Percentiles rank a stretch among this genome's conserved stretches.
phyloP scores from a whole-genome alignment of 257 asterid species.

The Thymus quinquecostatus region DNA sequence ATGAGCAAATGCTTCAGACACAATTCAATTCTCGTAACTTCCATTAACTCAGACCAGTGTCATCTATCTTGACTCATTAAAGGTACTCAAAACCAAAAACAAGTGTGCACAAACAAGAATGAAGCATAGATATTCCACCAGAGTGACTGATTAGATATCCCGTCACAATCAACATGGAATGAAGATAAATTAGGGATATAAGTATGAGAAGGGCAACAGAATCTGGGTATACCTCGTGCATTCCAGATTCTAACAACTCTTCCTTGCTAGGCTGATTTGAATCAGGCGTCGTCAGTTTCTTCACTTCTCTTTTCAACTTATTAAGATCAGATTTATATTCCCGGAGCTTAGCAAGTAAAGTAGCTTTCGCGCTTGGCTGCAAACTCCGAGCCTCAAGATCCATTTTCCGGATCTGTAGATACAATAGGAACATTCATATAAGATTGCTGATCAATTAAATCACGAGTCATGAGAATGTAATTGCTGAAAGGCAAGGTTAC shows the following conservation, averaged over 20 bases:
- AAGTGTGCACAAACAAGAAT: neutral
- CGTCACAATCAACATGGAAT: conserved; percentile 19
- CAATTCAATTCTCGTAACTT: neutral
- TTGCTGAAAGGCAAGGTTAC: conserved; percentile 41
- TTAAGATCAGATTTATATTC: conserved; percentile 92
- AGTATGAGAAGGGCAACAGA: conserved; percentile 25
- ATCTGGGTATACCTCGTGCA: conserved; percentile 54
- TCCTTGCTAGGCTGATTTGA: conserved; percentile 59
- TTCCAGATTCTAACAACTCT: conserved; percentile 76
- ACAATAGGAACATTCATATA: conserved; percentile 27
- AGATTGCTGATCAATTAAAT: conserved; percentile 17
- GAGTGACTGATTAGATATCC: neutral
- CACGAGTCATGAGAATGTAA: neutral
- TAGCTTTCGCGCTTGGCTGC: conserved; percentile 81
- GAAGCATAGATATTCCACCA: neutral
- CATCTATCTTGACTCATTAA: neutral
- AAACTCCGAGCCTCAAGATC: conserved; percentile 92
- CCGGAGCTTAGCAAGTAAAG: conserved; percentile 88
- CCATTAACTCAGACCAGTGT: neutral
- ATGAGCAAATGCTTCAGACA: neutral
- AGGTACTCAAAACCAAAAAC: conserved; percentile 6
- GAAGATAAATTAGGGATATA: conserved; percentile 6
- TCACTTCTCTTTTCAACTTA: conserved; percentile 85
- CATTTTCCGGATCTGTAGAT: conserved; percentile 78
- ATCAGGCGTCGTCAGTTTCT: conserved; percentile 57